Evolutionary conservation across 2,329 filamentous ascomycete genomes (phyloP).

Genomic region (Zelopaecilomyces penicillatus): DNA sequence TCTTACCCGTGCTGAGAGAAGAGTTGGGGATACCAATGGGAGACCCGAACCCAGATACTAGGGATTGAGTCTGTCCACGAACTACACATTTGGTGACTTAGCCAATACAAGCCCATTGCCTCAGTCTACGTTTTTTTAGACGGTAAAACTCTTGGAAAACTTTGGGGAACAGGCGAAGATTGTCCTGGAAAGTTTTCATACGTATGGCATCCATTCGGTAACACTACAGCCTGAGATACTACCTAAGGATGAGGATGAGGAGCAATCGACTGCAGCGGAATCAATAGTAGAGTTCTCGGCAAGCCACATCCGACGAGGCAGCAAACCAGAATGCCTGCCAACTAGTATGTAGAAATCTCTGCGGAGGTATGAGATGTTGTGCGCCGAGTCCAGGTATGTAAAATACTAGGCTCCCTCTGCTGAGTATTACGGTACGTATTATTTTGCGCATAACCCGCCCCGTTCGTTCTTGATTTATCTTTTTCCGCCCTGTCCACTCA

Average conservation of each 20-base stretch:
- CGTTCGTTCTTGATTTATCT: no score
- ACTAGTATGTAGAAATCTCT: constrained; percentile 42
- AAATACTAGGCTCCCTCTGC: no score
- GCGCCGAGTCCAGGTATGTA: constrained; percentile 3
- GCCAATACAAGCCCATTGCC: constrained; percentile 61
- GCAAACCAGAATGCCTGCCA: constrained; percentile 33
- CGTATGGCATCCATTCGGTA: constrained; percentile 63
- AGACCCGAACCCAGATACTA: constrained; percentile 40
- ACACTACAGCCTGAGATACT: constrained; percentile 59
- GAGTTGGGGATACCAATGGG: neutral
- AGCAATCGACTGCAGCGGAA: neutral
- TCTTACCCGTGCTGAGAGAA: neutral
- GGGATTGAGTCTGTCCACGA: constrained; percentile 62
- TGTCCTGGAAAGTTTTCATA: constrained; percentile 61
- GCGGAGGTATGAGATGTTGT: constrained; percentile 46
- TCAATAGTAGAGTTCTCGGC: no score
- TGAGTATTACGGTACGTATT: no score
- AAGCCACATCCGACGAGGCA: constrained; percentile 7
- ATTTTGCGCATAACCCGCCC: no score
- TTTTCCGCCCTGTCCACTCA: no score
- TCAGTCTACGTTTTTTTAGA: constrained; percentile 60
- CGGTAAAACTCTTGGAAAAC: constrained; percentile 41
- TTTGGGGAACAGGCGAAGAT: constrained; percentile 55
- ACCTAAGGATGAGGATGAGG: neutral
- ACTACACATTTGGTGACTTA: constrained; percentile 65